phyloP scores from a whole-genome alignment of 2,329 filamentous ascomycete species.

The Diaporthe nobilis region DNA sequence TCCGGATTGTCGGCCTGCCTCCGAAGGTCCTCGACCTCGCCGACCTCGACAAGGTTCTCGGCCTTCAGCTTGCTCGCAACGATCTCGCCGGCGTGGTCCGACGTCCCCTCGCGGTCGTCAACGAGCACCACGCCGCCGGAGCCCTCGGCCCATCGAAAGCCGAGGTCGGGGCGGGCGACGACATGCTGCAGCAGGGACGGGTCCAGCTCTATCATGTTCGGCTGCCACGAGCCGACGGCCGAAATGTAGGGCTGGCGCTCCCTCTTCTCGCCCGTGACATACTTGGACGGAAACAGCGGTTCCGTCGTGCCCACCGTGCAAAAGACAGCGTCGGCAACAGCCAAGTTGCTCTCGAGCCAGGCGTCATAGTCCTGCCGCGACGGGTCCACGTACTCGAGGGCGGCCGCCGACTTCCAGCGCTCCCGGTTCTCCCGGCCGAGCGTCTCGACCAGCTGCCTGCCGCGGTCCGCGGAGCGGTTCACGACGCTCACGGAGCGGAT shows the following conservation, averaged over 20 bases:
- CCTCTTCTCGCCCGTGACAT: constrained; percentile 60
- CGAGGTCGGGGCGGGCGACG: constrained; percentile 8
- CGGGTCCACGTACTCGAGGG: constrained; percentile 46
- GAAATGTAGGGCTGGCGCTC: constrained; percentile 60
- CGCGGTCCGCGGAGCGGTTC: constrained; percentile 48
- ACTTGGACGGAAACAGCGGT: constrained; percentile 70
- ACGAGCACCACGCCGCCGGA: constrained; percentile 58
- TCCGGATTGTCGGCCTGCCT: constrained; percentile 57
- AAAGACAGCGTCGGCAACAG: constrained; percentile 73
- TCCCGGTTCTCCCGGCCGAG: not conserved
- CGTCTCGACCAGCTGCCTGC: constrained; percentile 53
- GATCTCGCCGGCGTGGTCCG: constrained; percentile 77
- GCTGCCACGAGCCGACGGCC: constrained; percentile 67
- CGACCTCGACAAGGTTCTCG: constrained; percentile 68
- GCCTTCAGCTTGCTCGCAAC: constrained; percentile 72
- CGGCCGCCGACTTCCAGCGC: not conserved
- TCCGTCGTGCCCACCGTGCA: constrained; percentile 71
- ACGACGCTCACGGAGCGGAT: constrained; percentile 51
- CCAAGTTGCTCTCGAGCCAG: constrained; percentile 59
- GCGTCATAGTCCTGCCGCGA: not conserved
- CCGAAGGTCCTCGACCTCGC: constrained; percentile 73
- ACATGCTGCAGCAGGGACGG: constrained; percentile 67
- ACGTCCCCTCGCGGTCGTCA: constrained; percentile 70
- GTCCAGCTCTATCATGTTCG: constrained; percentile 77
- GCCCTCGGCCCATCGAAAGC: not conserved